Evolutionary conservation across 371 early-diverging fungal genomes (phyloP).

Genomic region (Mycotypha africana): DNA sequence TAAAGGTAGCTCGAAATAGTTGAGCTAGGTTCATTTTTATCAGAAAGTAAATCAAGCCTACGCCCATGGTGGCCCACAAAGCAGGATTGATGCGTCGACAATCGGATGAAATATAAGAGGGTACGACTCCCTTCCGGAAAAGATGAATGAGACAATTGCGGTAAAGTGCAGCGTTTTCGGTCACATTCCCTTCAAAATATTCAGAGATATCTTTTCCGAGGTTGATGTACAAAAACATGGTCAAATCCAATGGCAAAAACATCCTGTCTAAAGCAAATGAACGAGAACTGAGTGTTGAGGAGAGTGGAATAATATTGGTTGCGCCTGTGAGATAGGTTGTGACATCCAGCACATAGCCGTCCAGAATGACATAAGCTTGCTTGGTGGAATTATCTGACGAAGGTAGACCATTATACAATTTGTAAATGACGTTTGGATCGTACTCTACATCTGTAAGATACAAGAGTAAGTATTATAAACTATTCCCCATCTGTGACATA

Average conservation of each 20-base stretch:
- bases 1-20: slow-evolving; percentile 28
- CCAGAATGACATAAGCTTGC: slow-evolving; percentile 31
- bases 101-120: slow-evolving; percentile 17
- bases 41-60: slow-evolving; percentile 30
- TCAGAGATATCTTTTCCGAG: slow-evolving; percentile 38
- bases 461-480: neutral
- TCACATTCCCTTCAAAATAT: slow-evolving; percentile 28
- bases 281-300: slow-evolving; percentile 28
- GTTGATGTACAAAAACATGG: slow-evolving; percentile 30
- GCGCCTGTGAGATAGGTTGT: slow-evolving; percentile 31
- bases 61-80: slow-evolving; percentile 44
- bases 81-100: slow-evolving; percentile 39
- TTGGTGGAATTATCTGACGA: slow-evolving; percentile 16
- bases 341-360: slow-evolving; percentile 38
- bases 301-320: slow-evolving; percentile 28
- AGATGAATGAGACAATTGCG: slow-evolving; percentile 23
- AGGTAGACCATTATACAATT: slow-evolving; percentile 19
- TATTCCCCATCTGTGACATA: too few species aligned
- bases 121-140: slow-evolving; percentile 29
- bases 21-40: slow-evolving; percentile 41
- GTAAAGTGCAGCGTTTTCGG: slow-evolving; percentile 20
- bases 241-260: slow-evolving; percentile 38
- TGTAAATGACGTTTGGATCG: slow-evolving; percentile 11
- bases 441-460: slow-evolving; percentile 26
- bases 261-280: slow-evolving; percentile 36